These are phyloP conservation scores for Cordyceps farinosa DNA, from an alignment of 2,329 filamentous ascomycete genomes.

Conservation along the genomic window DNA sequence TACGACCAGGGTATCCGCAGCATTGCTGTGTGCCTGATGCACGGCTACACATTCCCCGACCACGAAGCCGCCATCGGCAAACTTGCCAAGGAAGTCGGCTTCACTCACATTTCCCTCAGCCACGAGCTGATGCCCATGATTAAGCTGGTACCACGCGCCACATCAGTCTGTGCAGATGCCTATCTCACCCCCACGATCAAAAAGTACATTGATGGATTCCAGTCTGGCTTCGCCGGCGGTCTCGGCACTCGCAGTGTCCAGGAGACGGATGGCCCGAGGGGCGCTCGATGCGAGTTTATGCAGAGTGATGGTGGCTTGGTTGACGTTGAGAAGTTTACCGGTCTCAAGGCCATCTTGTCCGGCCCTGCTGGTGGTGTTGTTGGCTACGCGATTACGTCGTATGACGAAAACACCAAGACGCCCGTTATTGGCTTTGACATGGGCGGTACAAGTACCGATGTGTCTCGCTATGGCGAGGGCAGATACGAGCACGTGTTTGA, in stretches of 20 bases:
- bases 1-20: conserved; percentile 68
- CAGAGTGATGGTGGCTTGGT: conserved; percentile 75
- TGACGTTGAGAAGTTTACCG: conserved; percentile 78
- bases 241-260: conserved; percentile 73
- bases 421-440: conserved; percentile 95
- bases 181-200: conserved; percentile 43
- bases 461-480: conserved; percentile 80
- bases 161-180: conserved; percentile 42
- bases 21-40: conserved; percentile 87
- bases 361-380: conserved; percentile 92
- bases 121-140: conserved; percentile 43
- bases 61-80: conserved; percentile 77
- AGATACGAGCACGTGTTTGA: conserved; percentile 92
- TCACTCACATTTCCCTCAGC: conserved; percentile 64
- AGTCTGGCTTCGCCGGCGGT: conserved; percentile 75
- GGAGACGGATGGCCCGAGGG: conserved; percentile 58
- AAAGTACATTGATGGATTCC: conserved; percentile 65
- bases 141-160: conserved; percentile 41
- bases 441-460: conserved; percentile 90
- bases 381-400: conserved; percentile 87
- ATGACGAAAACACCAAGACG: conserved; percentile 74
- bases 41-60: conserved; percentile 84
- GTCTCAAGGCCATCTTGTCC: conserved; percentile 78
- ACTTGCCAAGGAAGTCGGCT: conserved; percentile 73
- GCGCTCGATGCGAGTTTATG: conserved; percentile 91